Base-by-base conservation (phyloP, 1,139 yeast genomes). In the Geotrichum phurueaensis region DNA sequence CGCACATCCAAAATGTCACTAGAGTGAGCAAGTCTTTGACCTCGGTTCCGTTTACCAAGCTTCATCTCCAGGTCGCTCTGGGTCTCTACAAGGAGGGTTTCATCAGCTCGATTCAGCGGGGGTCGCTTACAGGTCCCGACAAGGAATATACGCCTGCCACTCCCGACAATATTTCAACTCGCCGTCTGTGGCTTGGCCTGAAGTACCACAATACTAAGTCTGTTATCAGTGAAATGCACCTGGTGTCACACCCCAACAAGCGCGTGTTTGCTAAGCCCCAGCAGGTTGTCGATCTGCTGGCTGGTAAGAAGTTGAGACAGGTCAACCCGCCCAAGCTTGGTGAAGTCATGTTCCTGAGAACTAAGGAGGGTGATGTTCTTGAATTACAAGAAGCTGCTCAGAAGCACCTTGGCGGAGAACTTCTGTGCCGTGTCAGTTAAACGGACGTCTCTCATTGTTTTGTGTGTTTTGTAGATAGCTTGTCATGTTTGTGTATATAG, bases 41-140 rank as follows among this genome's bases (percentile, higher is more conserved):
- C 0, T 83, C 94, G 15, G 82, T 94, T 25, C 97, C 97, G 25
- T 89, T 87, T 78, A 83, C 92, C 31, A 85, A 88, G 69, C 78
- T 90, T 67, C 96, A 92, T 71, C 79, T 95, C 64, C 90, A 88
- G 70, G 81, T 94, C 58, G 89, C 96, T 13, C 78, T 89, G 60
- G 94, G 92, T 50, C 81, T 94, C 56, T 89, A 94, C 76, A 87
- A 86, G 66, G 96, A 92, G 75, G 99, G 99, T 1, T 90, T 92
- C 73, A 79, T 95, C 58, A 82, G 91, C 1, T 83, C 91, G 10
- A 81, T 95, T 59, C 96, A 89, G 72, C 82, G 89, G 68, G 99
- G 99, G 3, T 87, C 95, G n/a, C 78, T 84, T 3, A 74, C 81
- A n/a, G 97, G 97, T 0, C 99, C 99, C 20, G 98, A 95, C 73